Evolutionary conservation across 441 rosid species (phyloP).

Genomic region (Croton laevigatus): DNA sequence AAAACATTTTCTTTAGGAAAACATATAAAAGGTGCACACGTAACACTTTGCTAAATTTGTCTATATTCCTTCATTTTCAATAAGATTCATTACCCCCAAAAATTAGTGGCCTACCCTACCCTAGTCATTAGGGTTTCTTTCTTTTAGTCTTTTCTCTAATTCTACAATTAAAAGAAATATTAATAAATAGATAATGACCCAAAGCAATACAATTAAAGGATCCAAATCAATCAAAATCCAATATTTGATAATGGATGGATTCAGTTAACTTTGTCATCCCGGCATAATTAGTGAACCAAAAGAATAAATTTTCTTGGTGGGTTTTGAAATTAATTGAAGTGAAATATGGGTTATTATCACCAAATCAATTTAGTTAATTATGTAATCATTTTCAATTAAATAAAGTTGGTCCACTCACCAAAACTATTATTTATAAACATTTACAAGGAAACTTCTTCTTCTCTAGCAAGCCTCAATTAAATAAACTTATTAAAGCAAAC

Average conservation of each 20-base stretch:
- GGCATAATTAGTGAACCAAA: neutral
- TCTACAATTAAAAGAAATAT: neutral
- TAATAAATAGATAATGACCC: neutral
- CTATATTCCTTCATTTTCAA: neutral
- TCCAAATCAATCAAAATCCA: slow-evolving; percentile 12
- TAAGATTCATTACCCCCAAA: neutral
- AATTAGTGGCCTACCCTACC: neutral
- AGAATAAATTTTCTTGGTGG: neutral
- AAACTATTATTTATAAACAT: neutral
- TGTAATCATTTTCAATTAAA: neutral
- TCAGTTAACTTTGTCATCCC: slow-evolving; percentile 6
- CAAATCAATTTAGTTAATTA: slow-evolving; percentile 12
- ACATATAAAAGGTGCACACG: neutral
- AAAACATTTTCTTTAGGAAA: neutral
- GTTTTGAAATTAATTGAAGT: neutral
- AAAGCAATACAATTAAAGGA: slow-evolving; percentile 1
- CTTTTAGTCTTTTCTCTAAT: neutral
- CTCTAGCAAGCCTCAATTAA: too few species aligned
- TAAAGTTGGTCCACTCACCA: neutral
- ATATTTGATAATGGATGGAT: neutral
- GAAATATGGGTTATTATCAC: slow-evolving; percentile 13
- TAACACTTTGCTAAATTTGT: neutral
- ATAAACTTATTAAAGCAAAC: too few species aligned
- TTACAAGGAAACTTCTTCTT: too few species aligned
- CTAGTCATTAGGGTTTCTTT: neutral